Evolutionary conservation across 2,329 filamentous ascomycete genomes (phyloP).

Genomic region (Hypoxylon sp.): DNA sequence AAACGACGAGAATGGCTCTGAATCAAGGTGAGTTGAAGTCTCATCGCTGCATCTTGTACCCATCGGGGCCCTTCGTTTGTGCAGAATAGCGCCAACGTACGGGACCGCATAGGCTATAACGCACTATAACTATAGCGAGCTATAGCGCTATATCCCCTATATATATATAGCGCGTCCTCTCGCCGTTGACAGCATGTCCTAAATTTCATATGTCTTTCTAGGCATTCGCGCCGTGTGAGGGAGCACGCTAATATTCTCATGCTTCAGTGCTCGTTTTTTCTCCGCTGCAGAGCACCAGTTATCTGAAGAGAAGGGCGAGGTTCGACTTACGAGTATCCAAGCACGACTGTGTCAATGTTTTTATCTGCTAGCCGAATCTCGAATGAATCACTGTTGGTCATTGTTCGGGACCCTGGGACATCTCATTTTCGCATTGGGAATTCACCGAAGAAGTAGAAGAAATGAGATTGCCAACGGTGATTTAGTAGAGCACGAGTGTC

Average conservation of each 20-base stretch:
- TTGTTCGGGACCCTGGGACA: slow-evolving; percentile 61
- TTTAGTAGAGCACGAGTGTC: slow-evolving; percentile 58
- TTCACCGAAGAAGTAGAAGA: slow-evolving; percentile 56
- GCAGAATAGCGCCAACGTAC: not conserved
- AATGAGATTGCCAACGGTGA: slow-evolving; percentile 47
- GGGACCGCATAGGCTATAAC: not conserved
- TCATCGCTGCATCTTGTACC: too few relatives aligned
- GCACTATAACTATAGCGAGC: not conserved
- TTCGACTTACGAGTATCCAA: slow-evolving; percentile 52
- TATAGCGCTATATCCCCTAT: not conserved
- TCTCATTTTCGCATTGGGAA: slow-evolving; percentile 57
- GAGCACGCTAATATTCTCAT: slow-evolving; percentile 7
- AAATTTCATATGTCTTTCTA: too few relatives aligned
- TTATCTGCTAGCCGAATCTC: slow-evolving; percentile 61
- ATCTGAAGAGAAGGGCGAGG: slow-evolving; percentile 50
- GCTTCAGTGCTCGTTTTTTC: slow-evolving; percentile 36
- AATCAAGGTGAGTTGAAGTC: slow-evolving; percentile 48
- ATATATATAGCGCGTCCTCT: not conserved
- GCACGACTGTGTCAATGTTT: slow-evolving; percentile 58
- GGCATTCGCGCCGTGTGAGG: not conserved
- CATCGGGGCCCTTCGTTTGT: too few relatives aligned
- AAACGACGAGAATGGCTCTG: slow-evolving; percentile 52
- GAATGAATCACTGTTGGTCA: slow-evolving; percentile 64
- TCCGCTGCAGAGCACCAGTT: slow-evolving; percentile 48
- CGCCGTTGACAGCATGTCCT: too few relatives aligned